These are phyloP conservation scores for Heimioporus retisporus DNA, from an alignment of 1,284 basidiomycete species.

Conservation along the genomic window DNA sequence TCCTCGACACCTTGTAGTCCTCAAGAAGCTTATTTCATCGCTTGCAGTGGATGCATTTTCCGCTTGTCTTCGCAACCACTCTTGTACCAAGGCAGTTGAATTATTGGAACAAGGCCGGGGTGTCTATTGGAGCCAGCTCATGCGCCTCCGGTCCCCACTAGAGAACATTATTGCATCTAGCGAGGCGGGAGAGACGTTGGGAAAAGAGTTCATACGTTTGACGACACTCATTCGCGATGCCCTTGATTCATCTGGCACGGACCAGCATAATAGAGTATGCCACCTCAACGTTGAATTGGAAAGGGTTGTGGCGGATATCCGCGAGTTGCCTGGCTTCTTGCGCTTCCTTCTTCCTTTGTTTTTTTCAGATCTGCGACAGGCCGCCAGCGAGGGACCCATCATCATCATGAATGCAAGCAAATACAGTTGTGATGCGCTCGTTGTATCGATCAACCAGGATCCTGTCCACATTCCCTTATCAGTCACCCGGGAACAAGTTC, in stretches of 20 bases:
- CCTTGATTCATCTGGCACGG: background rate
- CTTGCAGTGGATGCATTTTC: conserved; percentile 10
- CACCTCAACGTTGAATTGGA: background rate
- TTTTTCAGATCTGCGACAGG: background rate
- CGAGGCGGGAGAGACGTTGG: background rate
- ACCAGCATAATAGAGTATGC: background rate
- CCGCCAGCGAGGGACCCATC: background rate
- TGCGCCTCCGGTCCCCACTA: background rate
- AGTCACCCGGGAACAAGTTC: background rate
- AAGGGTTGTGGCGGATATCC: background rate
- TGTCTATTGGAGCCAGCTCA: background rate
- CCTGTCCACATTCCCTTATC: background rate
- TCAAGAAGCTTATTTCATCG: background rate
- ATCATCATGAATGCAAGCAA: background rate
- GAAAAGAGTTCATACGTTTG: background rate
- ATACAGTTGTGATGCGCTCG: background rate
- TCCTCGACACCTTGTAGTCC: background rate
- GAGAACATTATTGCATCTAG: background rate
- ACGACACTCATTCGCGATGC: background rate
- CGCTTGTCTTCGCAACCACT: background rate
- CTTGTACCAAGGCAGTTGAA: background rate
- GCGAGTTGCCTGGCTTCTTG: background rate
- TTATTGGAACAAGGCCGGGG: background rate
- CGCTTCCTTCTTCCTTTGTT: background rate
- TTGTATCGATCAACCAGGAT: background rate